Evolutionary conservation across 176 grass and related monocot genomes (phyloP), one percentile per base, ranked within the genome.

Genomic region (Dactylis glomerata): DNA sequence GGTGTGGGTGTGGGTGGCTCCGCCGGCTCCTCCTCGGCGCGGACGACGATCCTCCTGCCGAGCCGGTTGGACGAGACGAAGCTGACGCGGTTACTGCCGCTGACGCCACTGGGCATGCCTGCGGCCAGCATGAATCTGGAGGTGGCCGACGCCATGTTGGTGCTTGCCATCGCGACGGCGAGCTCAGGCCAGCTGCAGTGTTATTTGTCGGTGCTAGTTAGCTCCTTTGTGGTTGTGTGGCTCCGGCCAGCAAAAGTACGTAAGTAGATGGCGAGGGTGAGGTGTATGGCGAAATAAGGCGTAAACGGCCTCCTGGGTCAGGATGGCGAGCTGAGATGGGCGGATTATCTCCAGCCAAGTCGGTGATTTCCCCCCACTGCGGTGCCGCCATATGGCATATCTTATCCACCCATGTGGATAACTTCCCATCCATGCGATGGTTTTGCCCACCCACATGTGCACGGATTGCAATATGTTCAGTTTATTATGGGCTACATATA

Each of bases 61-160:
- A 90, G 54, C 68, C 23, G 88, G 80, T 34, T 71, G 58, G 77
- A 56, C 55, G 76, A 19, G 34, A 56, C 31, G 74, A 91, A 87
- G 86, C 86, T 86, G 73, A 86, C 86, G 65, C 89, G 91, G 23
- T 66, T 61, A 67, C 63, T 50, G 34, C 65, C 47, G 73, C 68
- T 49, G 85, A 73, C 19, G 30, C 23, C 56, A n/a, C 22, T 8
- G 22, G 74, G 66, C 22, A 76, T 68, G 55, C 52, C 84, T 0
- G 89, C 88, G 2, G 83, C 77, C 56, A 96, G 84, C 81, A 92
- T 83, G 51, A 99, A 99, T 61, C 88, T 93, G 37, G 93, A 89
- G 8, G 96, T 89, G 32, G 90, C 89, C 14, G 93, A 96, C 58
- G 93, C 87, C 87, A 99, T 91, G 88, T 84, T 90, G 68, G 96